Conservation (phyloP, 805 yeast species). For the Nakazawaea anatomiae region DNA sequence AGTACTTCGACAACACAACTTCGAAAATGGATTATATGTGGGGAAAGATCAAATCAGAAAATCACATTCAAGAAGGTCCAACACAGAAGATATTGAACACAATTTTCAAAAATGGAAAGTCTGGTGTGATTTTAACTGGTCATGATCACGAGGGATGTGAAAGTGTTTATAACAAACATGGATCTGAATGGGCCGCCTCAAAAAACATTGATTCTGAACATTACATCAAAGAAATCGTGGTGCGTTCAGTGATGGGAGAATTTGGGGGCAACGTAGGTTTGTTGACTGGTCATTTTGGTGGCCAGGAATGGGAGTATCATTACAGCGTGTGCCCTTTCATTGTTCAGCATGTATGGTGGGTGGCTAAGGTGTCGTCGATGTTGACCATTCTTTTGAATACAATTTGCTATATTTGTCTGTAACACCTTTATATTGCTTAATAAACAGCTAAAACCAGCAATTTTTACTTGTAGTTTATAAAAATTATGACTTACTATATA, state of each 20-base stretch:
- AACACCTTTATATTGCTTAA: neutral
- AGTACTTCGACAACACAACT: conserved; percentile 48
- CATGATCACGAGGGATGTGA: conserved; percentile 97
- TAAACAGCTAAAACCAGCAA: too few relatives aligned
- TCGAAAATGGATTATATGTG: conserved; percentile 61
- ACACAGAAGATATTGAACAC: conserved; percentile 63
- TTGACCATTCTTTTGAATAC: conserved; percentile 35
- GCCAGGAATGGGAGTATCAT: conserved; percentile 54
- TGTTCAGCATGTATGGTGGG: conserved; percentile 97
- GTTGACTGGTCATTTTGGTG: conserved; percentile 64
- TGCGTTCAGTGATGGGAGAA: conserved; percentile 95
- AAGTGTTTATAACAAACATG: conserved; percentile 49
- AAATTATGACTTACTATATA: neutral
- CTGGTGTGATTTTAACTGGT: conserved; percentile 85
- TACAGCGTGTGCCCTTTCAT: conserved; percentile 75
- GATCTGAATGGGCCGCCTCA: conserved; percentile 52
- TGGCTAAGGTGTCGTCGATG: conserved; percentile 49
- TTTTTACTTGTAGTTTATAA: too few relatives aligned
- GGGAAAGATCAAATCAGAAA: conserved; percentile 74
- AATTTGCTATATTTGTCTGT: conserved; percentile 11
- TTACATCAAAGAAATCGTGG: conserved; percentile 73
- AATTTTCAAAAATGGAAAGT: conserved; percentile 59
- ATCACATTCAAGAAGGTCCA: conserved; percentile 67
- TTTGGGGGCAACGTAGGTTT: conserved; percentile 86
- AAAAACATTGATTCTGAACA: conserved; percentile 29